These are phyloP conservation scores for Scheffersomyces titani DNA, from an alignment of 1,139 yeast genomes.

Conservation along the genomic window DNA sequence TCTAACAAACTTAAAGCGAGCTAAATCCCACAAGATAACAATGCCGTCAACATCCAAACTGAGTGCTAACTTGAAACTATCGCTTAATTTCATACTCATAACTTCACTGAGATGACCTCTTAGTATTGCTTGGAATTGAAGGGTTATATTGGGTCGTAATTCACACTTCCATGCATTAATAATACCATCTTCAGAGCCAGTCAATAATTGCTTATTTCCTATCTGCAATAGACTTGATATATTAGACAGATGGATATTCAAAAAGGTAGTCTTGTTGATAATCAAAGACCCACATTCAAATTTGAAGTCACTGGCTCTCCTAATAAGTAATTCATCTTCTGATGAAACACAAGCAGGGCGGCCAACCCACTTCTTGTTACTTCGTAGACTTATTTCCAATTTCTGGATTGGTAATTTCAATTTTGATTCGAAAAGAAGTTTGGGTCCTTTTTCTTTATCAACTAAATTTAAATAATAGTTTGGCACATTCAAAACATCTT, in stretches of 20 bases:
- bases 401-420: constrained; percentile 35
- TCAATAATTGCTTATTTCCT: constrained; percentile 43
- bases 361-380: constrained; percentile 46
- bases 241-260: constrained; percentile 40
- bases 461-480: constrained; percentile 33
- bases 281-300: constrained; percentile 36
- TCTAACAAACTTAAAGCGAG: constrained; percentile 51
- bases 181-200: constrained; percentile 58
- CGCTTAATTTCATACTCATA: constrained; percentile 42
- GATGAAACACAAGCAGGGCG: constrained; percentile 39
- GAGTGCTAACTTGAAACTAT: constrained; percentile 53
- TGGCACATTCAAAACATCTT: constrained; percentile 41
- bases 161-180: constrained; percentile 56
- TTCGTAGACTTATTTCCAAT: constrained; percentile 38
- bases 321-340: constrained; percentile 41
- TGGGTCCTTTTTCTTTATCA: constrained; percentile 22
- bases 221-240: constrained; percentile 37
- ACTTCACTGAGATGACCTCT: constrained; percentile 56
- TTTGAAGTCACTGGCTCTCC: constrained; percentile 31
- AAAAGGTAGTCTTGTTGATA: constrained; percentile 42
- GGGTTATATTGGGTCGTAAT: constrained; percentile 21
- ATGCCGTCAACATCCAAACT: constrained; percentile 53
- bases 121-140: constrained; percentile 48
- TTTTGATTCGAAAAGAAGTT: constrained; percentile 37
- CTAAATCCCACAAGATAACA: constrained; percentile 61